A percentile compares a stretch with the other conserved stretches of the same genome.
Evolutionary conservation across 345 rosid species (phyloP).

Genomic region (Clarkia xantiana): DNA sequence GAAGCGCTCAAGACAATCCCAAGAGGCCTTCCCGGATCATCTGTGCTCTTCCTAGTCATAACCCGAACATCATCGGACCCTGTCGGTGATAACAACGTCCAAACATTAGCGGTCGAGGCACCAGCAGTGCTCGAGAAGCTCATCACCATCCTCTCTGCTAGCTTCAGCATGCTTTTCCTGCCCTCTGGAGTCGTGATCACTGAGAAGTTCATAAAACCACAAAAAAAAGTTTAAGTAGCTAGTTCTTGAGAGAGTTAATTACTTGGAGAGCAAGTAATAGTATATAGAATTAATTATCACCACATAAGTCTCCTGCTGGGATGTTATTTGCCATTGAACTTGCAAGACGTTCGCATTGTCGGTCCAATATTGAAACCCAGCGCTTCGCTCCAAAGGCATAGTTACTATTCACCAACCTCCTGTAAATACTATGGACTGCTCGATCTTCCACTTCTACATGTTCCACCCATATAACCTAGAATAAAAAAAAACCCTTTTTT

Average conservation of each 20-base stretch:
- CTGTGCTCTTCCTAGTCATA: constrained; percentile 90
- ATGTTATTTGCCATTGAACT: constrained; percentile 77
- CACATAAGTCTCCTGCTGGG: constrained; percentile 64
- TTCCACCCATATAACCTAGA: constrained; percentile 80
- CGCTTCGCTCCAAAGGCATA: constrained; percentile 87
- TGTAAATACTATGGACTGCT: constrained; percentile 51
- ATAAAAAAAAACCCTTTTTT: neutral
- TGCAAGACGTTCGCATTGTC: constrained; percentile 85
- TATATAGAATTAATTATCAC: constrained; percentile 11
- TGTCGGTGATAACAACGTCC: constrained; percentile 74
- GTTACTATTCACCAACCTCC: constrained; percentile 45
- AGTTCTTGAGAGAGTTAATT: no score
- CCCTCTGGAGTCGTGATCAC: constrained; percentile 77
- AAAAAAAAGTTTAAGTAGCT: neutral
- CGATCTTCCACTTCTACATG: constrained; percentile 74
- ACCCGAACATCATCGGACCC: constrained; percentile 79
- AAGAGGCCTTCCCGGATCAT: constrained; percentile 94
- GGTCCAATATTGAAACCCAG: constrained; percentile 75
- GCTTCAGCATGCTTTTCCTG: constrained; percentile 84
- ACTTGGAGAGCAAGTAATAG: neutral
- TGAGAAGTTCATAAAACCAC: constrained; percentile 9
- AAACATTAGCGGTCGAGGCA: constrained; percentile 80
- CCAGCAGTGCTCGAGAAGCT: constrained; percentile 89
- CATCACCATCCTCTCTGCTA: constrained; percentile 89
- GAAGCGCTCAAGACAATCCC: constrained; percentile 93